Percentiles rank a stretch among this genome's conserved stretches.
Evolutionary conservation across 139 green algal genomes (phyloP).

Genomic region (Chlamydomonas incerta): DNA sequence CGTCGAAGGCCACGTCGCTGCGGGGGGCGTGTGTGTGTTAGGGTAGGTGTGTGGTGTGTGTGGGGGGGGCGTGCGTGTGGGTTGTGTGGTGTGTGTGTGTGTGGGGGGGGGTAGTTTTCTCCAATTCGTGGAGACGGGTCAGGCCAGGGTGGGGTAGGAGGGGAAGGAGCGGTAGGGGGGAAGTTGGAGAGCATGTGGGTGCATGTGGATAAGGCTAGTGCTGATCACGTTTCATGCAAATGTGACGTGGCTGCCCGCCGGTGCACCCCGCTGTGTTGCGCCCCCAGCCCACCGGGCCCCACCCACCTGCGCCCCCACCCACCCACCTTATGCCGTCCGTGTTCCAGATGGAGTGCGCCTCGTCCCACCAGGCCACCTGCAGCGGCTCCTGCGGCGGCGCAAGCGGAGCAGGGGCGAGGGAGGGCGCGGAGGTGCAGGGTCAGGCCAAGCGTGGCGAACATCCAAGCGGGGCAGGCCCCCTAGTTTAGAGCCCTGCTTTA

Average conservation of each 20-base stretch:
- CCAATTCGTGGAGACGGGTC: not conserved
- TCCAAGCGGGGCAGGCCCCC: too few relatives aligned
- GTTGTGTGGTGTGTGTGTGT: not conserved
- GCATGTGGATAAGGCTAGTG: too few relatives aligned
- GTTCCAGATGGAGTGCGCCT: slow-evolving; percentile 59
- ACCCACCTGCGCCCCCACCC: too few relatives aligned
- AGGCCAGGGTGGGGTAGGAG: not conserved
- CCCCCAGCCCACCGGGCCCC: too few relatives aligned
- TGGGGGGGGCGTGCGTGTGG: too few relatives aligned
- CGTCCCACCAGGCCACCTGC: slow-evolving; percentile 74
- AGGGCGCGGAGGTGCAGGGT: too few relatives aligned
- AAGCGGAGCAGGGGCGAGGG: not conserved
- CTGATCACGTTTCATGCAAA: too few relatives aligned
- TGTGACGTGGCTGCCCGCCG: too few relatives aligned
- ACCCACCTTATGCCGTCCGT: slow-evolving; percentile 65
- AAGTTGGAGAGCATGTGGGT: too few relatives aligned
- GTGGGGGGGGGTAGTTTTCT: not conserved
- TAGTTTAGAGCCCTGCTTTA: too few relatives aligned
- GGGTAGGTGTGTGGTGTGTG: not conserved
- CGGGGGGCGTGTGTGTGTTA: not conserved
- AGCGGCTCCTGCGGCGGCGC: slow-evolving; percentile 18
- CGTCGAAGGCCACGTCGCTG: slow-evolving; percentile 57
- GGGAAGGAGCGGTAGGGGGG: not conserved
- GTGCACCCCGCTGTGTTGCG: too few relatives aligned
- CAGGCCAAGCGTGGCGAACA: too few relatives aligned